Evolutionary conservation across 1,139 yeast species (phyloP).

Genomic region (Pichia sp.): DNA sequence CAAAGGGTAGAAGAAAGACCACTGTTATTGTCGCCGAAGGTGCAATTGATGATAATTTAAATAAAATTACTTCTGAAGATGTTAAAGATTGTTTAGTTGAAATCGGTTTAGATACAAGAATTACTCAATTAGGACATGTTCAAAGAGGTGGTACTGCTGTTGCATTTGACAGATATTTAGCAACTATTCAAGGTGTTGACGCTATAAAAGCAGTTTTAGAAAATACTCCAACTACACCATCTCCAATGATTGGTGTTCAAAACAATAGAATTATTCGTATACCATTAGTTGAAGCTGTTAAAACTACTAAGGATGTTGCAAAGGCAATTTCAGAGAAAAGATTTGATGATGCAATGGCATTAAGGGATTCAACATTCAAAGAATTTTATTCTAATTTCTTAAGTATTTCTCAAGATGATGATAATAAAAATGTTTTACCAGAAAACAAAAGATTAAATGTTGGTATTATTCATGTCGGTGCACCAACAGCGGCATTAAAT

Average conservation of each 20-base stretch:
- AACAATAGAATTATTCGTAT: constrained; percentile 83
- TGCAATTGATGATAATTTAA: constrained; percentile 77
- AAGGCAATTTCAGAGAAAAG: constrained; percentile 72
- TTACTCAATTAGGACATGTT: constrained; percentile 93
- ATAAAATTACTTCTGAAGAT: constrained; percentile 72
- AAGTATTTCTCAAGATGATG: constrained; percentile 67
- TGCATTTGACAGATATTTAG: constrained; percentile 83
- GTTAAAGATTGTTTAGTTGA: constrained; percentile 77
- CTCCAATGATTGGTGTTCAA: constrained; percentile 87
- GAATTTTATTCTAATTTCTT: constrained; percentile 71
- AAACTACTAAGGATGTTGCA: constrained; percentile 79
- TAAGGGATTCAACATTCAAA: constrained; percentile 81
- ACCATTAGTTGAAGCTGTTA: constrained; percentile 85
- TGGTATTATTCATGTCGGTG: constrained; percentile 89
- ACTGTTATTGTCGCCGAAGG: constrained; percentile 97
- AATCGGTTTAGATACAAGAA: constrained; percentile 86
- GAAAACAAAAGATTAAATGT: constrained; percentile 49
- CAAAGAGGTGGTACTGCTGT: constrained; percentile 99
- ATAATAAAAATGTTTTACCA: constrained; percentile 42
- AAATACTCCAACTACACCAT: constrained; percentile 83
- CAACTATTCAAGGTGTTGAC: constrained; percentile 95
- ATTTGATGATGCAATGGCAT: constrained; percentile 77
- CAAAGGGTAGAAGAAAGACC: constrained; percentile 85
- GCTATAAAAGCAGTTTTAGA: constrained; percentile 92
- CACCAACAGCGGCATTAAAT: constrained; percentile 95